Base-by-base conservation (phyloP, 148 eudicot species). In the Silene latifolia region DNA sequence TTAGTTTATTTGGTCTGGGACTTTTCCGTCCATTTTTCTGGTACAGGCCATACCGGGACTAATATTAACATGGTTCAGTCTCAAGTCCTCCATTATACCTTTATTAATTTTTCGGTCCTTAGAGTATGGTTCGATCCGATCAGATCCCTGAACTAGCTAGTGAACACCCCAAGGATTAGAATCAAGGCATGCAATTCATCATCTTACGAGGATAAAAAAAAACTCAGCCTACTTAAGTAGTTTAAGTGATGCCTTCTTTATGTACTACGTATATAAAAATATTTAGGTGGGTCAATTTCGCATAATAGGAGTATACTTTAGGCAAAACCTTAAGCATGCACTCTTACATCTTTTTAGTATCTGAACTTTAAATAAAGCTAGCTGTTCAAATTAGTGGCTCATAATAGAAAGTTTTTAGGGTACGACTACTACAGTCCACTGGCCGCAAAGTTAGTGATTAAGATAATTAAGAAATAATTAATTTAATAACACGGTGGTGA, bases 371-470 rank as follows among this genome's bases (percentile, higher is more conserved):
- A 23, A 24, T 20, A 60, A 21, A 8, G 61, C 10, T 71, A 15
- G 60, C 20, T 18, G 57, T 72, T 20, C 3, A 63, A 19, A 74
- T 60, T 46, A 63, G 48, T 48, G 77, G 66, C 63, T 18, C 11
- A 32, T 59, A 69, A 23, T 68, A 39, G 73, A 59, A 76, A 76
- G 20, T 46, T 58, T 44, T 68, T 18, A 42, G 9, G 27, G 42
- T 64, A 29, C 3, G 0, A 11, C 61, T 64, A 29, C 3, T 1
- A 11, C 61, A 57, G 44, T 39, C 44, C 44, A 64, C 15, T 5
- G 8, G 69, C 72, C 63, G 72, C 63, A 75, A 75, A 66, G 35
- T 59, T 65, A 53, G 27, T 12, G 35, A 63, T 25, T 4, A 7
- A 13, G 12, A 65, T 35, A 35, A 67, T 42, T 42, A 39, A 67